Evolutionary conservation across 2,329 filamentous ascomycete species (phyloP).

Genomic region (Aspergillus puulaauensis): DNA sequence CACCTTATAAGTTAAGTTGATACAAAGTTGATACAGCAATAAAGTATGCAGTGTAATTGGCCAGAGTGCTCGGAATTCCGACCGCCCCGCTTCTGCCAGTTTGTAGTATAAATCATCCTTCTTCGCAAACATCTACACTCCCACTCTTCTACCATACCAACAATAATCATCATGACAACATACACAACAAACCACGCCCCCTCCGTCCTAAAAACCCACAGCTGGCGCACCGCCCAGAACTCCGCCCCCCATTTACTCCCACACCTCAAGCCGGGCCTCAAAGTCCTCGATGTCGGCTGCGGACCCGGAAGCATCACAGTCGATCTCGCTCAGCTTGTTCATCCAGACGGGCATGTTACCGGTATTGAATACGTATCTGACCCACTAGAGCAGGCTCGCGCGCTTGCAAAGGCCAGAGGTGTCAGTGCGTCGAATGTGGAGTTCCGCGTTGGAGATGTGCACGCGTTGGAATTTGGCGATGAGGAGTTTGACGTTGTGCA

Average conservation of each 20-base stretch:
- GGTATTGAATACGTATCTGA: conserved; percentile 37
- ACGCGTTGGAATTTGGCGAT: conserved; percentile 42
- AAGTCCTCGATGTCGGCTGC: conserved; percentile 47
- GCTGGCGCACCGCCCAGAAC: conserved; percentile 36
- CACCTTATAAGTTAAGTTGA: too few relatives aligned
- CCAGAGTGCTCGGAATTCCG: neutral
- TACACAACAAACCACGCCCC: conserved; percentile 44
- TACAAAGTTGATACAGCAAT: too few relatives aligned
- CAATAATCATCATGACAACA: conserved; percentile 15
- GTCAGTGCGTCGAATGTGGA: conserved; percentile 29
- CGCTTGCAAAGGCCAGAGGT: conserved; percentile 21
- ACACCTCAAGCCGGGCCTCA: conserved; percentile 34
- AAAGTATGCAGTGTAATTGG: too few relatives aligned
- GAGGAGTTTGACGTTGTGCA: conserved; percentile 60
- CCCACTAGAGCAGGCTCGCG: conserved; percentile 35
- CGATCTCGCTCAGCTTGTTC: conserved; percentile 38
- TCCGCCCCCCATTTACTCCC: conserved; percentile 42
- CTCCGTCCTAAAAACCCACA: conserved; percentile 40
- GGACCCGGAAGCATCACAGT: conserved; percentile 46
- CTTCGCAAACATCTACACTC: too few relatives aligned
- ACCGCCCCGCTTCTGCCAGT: too few relatives aligned
- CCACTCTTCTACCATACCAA: too few relatives aligned
- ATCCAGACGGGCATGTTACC: conserved; percentile 36
- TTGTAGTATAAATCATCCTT: too few relatives aligned
- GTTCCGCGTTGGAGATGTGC: conserved; percentile 43